Evolutionary conservation across 1,284 basidiomycete species (phyloP).

Genomic region (Trametes sp.): DNA sequence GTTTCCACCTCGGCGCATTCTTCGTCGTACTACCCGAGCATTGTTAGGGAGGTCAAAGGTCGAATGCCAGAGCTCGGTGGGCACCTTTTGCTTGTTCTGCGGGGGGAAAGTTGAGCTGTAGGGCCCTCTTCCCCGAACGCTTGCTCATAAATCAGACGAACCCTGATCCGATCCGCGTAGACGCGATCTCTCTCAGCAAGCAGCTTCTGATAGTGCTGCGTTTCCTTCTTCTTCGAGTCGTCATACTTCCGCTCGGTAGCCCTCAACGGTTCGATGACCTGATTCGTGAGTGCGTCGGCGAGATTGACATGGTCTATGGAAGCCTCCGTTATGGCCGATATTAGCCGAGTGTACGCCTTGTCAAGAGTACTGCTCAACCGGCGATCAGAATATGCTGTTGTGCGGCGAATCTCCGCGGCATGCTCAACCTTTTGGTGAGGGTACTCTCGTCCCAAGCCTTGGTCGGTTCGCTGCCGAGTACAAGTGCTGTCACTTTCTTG

Average conservation of each 20-base stretch:
- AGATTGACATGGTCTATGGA: constrained; percentile 75
- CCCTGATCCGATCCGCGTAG: constrained; percentile 75
- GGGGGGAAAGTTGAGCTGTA: constrained; percentile 1
- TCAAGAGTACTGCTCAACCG: constrained; percentile 64
- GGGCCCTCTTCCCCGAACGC: neutral
- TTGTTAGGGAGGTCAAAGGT: neutral
- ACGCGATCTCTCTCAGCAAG: constrained; percentile 72
- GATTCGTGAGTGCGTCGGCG: constrained; percentile 64
- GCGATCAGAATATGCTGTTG: neutral
- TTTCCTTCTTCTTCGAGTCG: constrained; percentile 75
- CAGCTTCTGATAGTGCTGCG: constrained; percentile 74
- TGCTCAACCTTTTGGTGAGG: constrained; percentile 61
- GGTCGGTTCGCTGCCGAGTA: constrained; percentile 72
- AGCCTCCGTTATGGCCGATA: constrained; percentile 62
- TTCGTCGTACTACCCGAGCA: constrained; percentile 68
- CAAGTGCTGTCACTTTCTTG: constrained; percentile 60
- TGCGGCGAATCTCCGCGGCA: constrained; percentile 1
- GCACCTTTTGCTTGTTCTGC: constrained; percentile 78
- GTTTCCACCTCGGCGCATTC: constrained; percentile 76
- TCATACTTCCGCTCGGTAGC: constrained; percentile 68
- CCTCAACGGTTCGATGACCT: constrained; percentile 72
- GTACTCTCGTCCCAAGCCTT: constrained; percentile 65
- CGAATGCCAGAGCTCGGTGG: neutral
- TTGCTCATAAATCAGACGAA: constrained; percentile 36
- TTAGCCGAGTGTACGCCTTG: constrained; percentile 69